Evolutionary conservation across 1,284 basidiomycete species (phyloP), one percentile per base, ranked within the genome.

Genomic region (Pyrrhoderma noxium): DNA sequence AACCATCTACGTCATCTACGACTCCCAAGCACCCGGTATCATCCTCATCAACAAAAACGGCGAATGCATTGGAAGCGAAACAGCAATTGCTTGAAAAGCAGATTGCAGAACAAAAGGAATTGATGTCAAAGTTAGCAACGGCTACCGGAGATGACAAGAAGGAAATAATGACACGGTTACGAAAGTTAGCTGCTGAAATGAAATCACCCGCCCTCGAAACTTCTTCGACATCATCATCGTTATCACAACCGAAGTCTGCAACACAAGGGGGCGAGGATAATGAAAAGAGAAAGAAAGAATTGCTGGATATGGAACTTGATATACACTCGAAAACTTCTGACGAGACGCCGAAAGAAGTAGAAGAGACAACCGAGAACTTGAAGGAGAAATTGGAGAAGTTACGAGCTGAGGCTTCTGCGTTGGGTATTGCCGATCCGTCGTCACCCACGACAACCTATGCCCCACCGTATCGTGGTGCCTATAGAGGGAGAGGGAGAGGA

Each of bases 101-200:
- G 62, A 90, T 96, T 57, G 78, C 85, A 0, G 92, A 95, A 69
- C 93, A 95, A 67, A 96, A 95, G 68, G 73, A 81, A 4, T 71
- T 96, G 45, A 86, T 96, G 78, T 78, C 76, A 19, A 79, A 82
- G 41, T 70, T 93, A 11, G 68, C 70, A 19, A 76, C 77, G 18
- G 81, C 83, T 5, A 75, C 82, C 14, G 64, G 75, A 0, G 76
- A 82, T 37, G 89, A 92, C 67, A 95, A 91, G 73, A 84, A 92
- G 64, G 71, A 72, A 38, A 83, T 93, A 51, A 85, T 94, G 78
- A 72, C 74, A 3, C 77, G 85, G 57, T 67, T 95, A 53, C 81
- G 87, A 59, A 88, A 86, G 64, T 69, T 95, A 27, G 81, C 78
- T 25, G 83, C 87, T 62, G 91, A 94, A 65, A 86, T 93, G 78